These are phyloP conservation scores for Rhizopogon vulgaris DNA, from an alignment of 768 basidiomycete species.

Conservation along the genomic window DNA sequence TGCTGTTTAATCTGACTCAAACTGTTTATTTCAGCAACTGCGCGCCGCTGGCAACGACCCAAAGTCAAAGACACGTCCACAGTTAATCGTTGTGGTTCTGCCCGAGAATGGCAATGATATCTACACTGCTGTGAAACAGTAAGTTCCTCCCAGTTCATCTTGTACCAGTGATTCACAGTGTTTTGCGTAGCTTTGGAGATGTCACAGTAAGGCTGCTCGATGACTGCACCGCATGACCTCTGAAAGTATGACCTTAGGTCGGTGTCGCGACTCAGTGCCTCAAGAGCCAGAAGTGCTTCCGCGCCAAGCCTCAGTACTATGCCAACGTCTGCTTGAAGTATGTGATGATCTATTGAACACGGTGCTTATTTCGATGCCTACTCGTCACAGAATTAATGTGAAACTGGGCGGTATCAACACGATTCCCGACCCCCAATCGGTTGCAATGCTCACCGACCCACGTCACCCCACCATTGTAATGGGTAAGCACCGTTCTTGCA, in stretches of 20 bases:
- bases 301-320: conserved; percentile 71
- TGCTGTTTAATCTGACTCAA: not conserved
- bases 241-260: conserved; percentile 29
- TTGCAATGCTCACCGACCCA: conserved; percentile 60
- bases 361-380: not conserved
- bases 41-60: conserved; percentile 41
- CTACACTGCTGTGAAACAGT: conserved; percentile 78
- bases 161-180: conserved; percentile 1
- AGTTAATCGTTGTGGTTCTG: conserved; percentile 59
- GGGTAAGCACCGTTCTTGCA: conserved; percentile 36
- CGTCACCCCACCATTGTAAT: conserved; percentile 74
- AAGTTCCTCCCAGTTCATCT: conserved; percentile 20
- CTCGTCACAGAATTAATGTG: conserved; percentile 59
- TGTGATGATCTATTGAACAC: conserved; percentile 17
- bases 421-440: conserved; percentile 64
- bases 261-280: conserved; percentile 80
- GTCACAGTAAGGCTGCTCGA: conserved; percentile 35
- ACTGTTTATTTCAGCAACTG: conserved; percentile 33
- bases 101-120: conserved; percentile 74
- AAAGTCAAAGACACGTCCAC: conserved; percentile 38
- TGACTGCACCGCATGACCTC: not conserved
- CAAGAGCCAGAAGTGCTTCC: conserved; percentile 57
- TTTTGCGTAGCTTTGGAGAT: conserved; percentile 61
- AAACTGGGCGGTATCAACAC: conserved; percentile 82
- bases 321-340: conserved; percentile 80